These are phyloP conservation scores for Paulownia fortunei DNA, from an alignment of 257 asterid genomes.

Conservation along the genomic window DNA sequence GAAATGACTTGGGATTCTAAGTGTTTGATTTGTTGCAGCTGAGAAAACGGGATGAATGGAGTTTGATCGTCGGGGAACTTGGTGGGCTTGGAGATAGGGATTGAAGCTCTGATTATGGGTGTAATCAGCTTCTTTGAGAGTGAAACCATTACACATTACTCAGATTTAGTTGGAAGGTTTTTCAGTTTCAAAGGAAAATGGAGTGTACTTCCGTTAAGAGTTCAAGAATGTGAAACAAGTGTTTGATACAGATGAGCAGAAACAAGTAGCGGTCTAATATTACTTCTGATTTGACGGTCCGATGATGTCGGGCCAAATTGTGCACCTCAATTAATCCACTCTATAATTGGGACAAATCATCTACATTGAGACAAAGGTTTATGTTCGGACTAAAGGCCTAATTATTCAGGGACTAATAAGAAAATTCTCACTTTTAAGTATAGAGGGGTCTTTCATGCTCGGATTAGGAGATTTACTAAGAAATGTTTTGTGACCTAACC, in stretches of 20 bases:
- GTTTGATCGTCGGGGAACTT: slow-evolving; percentile 18
- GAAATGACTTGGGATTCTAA: slow-evolving; percentile 56
- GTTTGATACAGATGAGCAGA: background rate
- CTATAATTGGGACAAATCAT: no score
- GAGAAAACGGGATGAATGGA: slow-evolving; percentile 69
- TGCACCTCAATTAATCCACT: no score
- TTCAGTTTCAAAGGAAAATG: slow-evolving; percentile 1
- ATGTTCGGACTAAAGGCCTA: no score
- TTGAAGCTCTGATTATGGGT: slow-evolving; percentile 37
- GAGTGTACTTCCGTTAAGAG: background rate
- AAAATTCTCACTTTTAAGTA: no score
- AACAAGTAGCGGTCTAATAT: no score
- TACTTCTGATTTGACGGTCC: no score
- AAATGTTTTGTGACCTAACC: no score
- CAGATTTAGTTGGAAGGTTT: background rate
- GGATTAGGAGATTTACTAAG: no score
- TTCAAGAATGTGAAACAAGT: background rate
- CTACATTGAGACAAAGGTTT: no score
- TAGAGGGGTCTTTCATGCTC: no score
- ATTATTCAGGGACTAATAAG: no score
- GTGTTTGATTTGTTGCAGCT: slow-evolving; percentile 58
- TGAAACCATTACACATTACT: slow-evolving; percentile 56
- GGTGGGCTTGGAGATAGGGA: slow-evolving; percentile 20
- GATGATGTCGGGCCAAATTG: no score
- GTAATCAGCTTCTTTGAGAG: slow-evolving; percentile 44